Conservation (phyloP, 2,329 filamentous ascomycete species). For the Metarhizium sp. region DNA sequence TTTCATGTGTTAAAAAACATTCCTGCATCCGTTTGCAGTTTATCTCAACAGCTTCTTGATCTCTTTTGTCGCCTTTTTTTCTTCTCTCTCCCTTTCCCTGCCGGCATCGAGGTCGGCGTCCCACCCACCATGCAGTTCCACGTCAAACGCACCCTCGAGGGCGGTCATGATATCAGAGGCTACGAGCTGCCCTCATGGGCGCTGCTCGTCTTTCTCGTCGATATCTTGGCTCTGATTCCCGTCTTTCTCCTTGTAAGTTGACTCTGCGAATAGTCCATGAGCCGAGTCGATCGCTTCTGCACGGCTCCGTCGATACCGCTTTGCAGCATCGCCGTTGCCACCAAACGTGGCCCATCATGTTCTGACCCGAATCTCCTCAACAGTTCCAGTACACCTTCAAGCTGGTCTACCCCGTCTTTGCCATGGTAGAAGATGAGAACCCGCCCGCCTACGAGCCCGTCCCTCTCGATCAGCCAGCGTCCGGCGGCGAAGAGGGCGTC, state of each 20-base stretch:
- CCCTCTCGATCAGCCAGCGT: conserved; percentile 27
- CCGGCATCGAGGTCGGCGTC: background rate
- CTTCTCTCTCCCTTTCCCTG: no score
- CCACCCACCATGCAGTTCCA: conserved; percentile 8
- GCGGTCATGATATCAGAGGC: conserved; percentile 12
- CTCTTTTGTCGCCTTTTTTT: no score
- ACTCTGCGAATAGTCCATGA: background rate
- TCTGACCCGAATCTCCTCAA: background rate
- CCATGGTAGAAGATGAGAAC: conserved; percentile 49
- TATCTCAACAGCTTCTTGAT: no score
- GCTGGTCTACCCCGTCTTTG: conserved; percentile 41
- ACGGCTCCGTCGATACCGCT: no score
- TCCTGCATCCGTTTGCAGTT: background rate
- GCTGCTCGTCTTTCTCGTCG: conserved; percentile 26
- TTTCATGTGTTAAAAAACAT: background rate
- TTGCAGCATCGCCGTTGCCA: background rate
- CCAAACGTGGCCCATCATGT: background rate
- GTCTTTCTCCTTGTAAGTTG: conserved; percentile 31
- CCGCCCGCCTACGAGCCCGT: conserved; percentile 46
- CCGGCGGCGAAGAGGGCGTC: conserved; percentile 21
- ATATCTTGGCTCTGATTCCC: conserved; percentile 37
- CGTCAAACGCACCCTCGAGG: conserved; percentile 25
- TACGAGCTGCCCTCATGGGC: conserved; percentile 30
- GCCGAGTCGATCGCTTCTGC: no score
- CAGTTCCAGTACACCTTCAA: conserved; percentile 42